Percentiles rank a stretch among this genome's conserved stretches.
These are phyloP conservation scores for Hymenoscyphus scutula DNA, from an alignment of 2,329 filamentous ascomycete species.

Conservation along the genomic window DNA sequence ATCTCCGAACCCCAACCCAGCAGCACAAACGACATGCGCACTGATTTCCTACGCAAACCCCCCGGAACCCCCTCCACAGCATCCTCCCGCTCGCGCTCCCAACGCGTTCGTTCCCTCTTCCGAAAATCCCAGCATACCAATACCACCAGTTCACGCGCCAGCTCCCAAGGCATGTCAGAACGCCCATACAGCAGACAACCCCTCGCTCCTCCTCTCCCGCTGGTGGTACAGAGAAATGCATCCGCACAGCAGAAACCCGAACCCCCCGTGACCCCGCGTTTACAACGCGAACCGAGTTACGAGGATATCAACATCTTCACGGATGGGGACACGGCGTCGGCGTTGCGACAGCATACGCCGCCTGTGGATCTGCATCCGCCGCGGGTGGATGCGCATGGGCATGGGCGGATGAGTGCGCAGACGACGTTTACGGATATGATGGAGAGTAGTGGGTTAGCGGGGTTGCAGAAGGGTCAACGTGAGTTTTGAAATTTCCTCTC, in stretches of 20 bases:
- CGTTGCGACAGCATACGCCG: slow-evolving; percentile 18
- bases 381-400: too few relatives aligned
- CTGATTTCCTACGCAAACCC: slow-evolving; percentile 50
- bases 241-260: neutral
- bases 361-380: slow-evolving; percentile 8
- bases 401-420: slow-evolving; percentile 23
- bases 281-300: slow-evolving; percentile 45
- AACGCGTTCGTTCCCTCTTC: slow-evolving; percentile 32
- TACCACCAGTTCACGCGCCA: neutral
- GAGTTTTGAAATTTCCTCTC: too few relatives aligned
- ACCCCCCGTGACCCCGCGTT: slow-evolving; percentile 36
- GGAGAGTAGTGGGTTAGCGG: slow-evolving; percentile 43
- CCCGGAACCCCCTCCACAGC: slow-evolving; percentile 27
- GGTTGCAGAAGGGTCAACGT: slow-evolving; percentile 37
- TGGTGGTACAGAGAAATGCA: slow-evolving; percentile 22
- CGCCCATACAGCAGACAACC: neutral
- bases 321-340: slow-evolving; percentile 44
- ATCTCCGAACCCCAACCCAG: slow-evolving; percentile 52
- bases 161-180: neutral
- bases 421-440: slow-evolving; percentile 55
- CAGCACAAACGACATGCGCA: slow-evolving; percentile 42
- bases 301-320: slow-evolving; percentile 54
- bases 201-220: slow-evolving; percentile 23
- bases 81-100: slow-evolving; percentile 13
- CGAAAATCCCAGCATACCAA: slow-evolving; percentile 24